Evolutionary conservation across 2,329 filamentous ascomycete genomes (phyloP), one percentile per base, ranked within the genome.

Genomic region (Stachybotrys chartarum): DNA sequence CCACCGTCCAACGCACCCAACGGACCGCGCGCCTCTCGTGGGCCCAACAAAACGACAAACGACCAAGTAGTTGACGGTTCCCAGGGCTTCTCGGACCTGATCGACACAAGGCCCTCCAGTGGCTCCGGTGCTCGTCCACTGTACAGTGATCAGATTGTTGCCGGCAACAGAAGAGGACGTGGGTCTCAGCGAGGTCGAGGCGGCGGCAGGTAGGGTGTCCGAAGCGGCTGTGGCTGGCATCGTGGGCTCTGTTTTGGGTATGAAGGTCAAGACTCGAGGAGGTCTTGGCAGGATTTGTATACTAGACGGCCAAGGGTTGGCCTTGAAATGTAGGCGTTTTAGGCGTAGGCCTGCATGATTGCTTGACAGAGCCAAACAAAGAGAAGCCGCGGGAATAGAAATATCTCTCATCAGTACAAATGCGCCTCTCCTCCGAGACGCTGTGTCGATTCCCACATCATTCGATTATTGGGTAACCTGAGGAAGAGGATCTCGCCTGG

Each of bases 91-190:
- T 71, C 76, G 49, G 80, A 82, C 32, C 67, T 72, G 30, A 77
- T 76, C 69, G 71, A 75, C 49, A 55, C 57, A 7, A 56, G 58
- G 50, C 56, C 59, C 39, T 60, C 61, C 46, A 59, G 58, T 16
- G 52, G 57, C 6, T 60, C 61, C 6, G 62, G 58, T 24, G 68
- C 65, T 53, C 68, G 70, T 32, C 69, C 72, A 17, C 65, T 83
- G n/a, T 83, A 83, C 61, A 83, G 79, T 60, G 81, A 84, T 57
- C 73, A 67, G 54, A 61, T 78, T 42, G 69, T 75, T 53, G 59
- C 63, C 2, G 57, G 61, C 7, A 64, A 59, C 54, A 59, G 59
- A 52, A 65, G 66, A 54, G 64, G 67, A 2, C 63, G 66, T 5
- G 64, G 65, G 10, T 60, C 60, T 48, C 62, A 63, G 55, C 60